Conservation (phyloP, 2,329 filamentous ascomycete genomes). For the Ophiosphaerella herpotricha region DNA sequence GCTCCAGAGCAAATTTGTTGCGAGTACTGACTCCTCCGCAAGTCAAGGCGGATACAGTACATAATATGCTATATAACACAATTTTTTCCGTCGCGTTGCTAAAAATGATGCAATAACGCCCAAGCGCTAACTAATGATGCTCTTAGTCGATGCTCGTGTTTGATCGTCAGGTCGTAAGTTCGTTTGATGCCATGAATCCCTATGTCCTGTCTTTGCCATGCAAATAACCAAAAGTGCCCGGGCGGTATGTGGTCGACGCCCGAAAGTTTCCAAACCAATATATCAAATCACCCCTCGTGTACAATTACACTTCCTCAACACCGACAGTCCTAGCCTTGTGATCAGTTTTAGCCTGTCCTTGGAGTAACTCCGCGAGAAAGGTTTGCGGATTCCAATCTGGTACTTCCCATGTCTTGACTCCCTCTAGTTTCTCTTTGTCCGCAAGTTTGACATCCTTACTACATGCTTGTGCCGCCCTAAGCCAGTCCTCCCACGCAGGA, state of each 20-base stretch:
- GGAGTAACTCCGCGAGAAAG: slow-evolving; percentile 23
- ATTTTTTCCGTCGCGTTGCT: background rate
- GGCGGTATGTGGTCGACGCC: too few relatives aligned
- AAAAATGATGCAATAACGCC: slow-evolving; percentile 5
- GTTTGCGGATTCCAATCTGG: slow-evolving; percentile 42
- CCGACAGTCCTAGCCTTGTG: slow-evolving; percentile 14
- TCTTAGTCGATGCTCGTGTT: too few relatives aligned
- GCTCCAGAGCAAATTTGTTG: too few relatives aligned
- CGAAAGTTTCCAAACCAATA: too few relatives aligned
- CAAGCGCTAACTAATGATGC: background rate
- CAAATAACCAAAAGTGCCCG: background rate
- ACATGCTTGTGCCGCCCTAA: slow-evolving; percentile 39
- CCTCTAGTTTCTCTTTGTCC: slow-evolving; percentile 9
- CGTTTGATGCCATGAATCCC: background rate
- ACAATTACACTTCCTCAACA: slow-evolving; percentile 20
- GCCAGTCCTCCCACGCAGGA: slow-evolving; percentile 49
- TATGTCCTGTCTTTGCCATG: background rate
- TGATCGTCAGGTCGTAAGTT: background rate
- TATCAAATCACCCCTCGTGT: too few relatives aligned
- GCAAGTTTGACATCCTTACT: slow-evolving; percentile 18
- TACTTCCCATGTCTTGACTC: slow-evolving; percentile 37
- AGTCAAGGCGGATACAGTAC: background rate
- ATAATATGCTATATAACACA: background rate
- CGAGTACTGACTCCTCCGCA: too few relatives aligned
- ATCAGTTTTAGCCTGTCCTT: slow-evolving; percentile 21